phyloP scores from a whole-genome alignment of 805 yeast genomes.

The Metschnikowia lunata region DNA sequence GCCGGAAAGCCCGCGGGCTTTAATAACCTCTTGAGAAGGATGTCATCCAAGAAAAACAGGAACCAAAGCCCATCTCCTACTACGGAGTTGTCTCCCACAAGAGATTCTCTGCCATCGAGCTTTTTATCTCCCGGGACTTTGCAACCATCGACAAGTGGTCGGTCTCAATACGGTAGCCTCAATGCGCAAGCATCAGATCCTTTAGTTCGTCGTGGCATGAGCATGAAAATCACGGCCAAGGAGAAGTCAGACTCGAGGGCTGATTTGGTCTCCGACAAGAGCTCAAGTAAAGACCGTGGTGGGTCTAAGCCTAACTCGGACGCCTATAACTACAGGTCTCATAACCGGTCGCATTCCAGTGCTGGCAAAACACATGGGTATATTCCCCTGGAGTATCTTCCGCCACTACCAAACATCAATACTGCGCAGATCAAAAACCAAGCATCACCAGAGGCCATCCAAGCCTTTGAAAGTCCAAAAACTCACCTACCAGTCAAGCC shows the following conservation, averaged over 20 bases:
- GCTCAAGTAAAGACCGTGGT: neutral
- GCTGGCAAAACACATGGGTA: slow-evolving; percentile 33
- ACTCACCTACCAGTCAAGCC: slow-evolving; percentile 3
- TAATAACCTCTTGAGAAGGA: slow-evolving; percentile 34
- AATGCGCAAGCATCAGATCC: slow-evolving; percentile 24
- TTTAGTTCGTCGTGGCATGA: slow-evolving; percentile 55
- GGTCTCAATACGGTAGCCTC: slow-evolving; percentile 2
- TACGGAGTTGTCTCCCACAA: slow-evolving; percentile 3
- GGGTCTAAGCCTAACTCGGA: neutral
- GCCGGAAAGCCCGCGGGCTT: slow-evolving; percentile 25
- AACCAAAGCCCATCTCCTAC: slow-evolving; percentile 13
- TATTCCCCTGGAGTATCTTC: slow-evolving; percentile 40
- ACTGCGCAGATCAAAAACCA: slow-evolving; percentile 23
- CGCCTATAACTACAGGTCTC: slow-evolving; percentile 29
- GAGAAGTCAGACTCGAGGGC: slow-evolving; percentile 35
- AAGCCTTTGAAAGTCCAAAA: neutral
- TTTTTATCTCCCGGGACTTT: neutral
- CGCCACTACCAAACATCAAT: slow-evolving; percentile 42
- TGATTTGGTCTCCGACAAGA: slow-evolving; percentile 1
- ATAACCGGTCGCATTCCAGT: slow-evolving; percentile 23
- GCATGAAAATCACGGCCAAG: slow-evolving; percentile 56
- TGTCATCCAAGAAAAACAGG: slow-evolving; percentile 32
- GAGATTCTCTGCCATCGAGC: neutral
- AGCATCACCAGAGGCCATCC: slow-evolving; percentile 5
- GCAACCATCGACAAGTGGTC: slow-evolving; percentile 8